A percentile compares a stretch with the other conserved stretches of the same genome.
Evolutionary conservation across 768 basidiomycete species (phyloP).

Genomic region (Kwoniella sp.): DNA sequence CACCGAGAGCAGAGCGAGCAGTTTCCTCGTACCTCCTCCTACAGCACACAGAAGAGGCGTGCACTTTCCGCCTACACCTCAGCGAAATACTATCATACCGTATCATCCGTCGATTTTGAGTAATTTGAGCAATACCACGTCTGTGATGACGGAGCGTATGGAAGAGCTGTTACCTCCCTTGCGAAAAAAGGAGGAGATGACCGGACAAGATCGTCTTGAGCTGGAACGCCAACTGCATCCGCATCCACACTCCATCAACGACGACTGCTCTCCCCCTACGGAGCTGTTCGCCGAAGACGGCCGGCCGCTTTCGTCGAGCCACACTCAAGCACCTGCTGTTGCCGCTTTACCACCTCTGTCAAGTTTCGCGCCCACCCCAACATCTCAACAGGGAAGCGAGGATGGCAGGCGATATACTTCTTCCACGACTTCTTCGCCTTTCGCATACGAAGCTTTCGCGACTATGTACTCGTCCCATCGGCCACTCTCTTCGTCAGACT

Average conservation of each 20-base stretch:
- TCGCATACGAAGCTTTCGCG: not conserved
- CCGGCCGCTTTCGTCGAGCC: not conserved
- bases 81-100: constrained; percentile 2
- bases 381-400: not conserved
- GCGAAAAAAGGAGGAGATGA: not conserved
- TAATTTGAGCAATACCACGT: not conserved
- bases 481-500: not conserved
- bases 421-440: not conserved
- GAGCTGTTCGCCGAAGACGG: not conserved
- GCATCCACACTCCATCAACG: constrained; percentile 9
- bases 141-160: not conserved
- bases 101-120: not conserved
- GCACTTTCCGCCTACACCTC: constrained; percentile 10
- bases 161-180: constrained; percentile 11
- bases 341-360: not conserved
- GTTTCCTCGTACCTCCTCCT: not conserved
- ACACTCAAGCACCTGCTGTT: not conserved
- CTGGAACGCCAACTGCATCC: constrained; percentile 4
- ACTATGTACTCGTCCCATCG: not conserved
- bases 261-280: not conserved
- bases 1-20: not conserved
- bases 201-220: not conserved
- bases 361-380: not conserved
- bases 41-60: not conserved
- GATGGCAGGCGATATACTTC: not conserved